Base-by-base conservation (phyloP, 2,329 filamentous ascomycete genomes). In the Colletotrichum chlorophyti region DNA sequence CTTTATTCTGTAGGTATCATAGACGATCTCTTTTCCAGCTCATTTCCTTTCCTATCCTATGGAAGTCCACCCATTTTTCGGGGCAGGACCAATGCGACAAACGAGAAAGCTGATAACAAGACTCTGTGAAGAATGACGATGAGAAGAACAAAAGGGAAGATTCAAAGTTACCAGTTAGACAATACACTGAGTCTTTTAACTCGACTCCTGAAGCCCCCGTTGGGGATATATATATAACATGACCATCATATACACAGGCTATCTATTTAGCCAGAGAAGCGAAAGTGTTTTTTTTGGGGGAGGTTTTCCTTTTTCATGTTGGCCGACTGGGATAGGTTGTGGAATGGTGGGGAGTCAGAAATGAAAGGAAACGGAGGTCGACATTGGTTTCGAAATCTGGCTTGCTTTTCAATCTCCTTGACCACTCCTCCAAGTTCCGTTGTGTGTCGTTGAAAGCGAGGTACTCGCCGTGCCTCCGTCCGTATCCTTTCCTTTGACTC, bases 191-290 rank as follows among this genome's bases (percentile, higher is more conserved):
- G 50, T 41, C 55, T 60, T 61, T n/a, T 38, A 10, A 45, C 21
- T 50, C 32, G 26, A 61, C 59, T 60, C 49, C 49, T 51, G 43
- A 59, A 60, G 55, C 63, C 63, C n/a, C 62, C 48, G 26, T 60
- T 54, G 58, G 54, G 59, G 63, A 63, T 65, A 65, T 65, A n/a
- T n/a, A 64, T 64, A 64, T 65, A 65, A 64, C 61, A 47, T 58
- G 40, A 58, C 46, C 27, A 58, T 58, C 61, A 54, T 67, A 67
- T 67, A 65, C 64, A 66, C 65, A 67, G 64, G 64, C 65, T 60
- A 66, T 61, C 62, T 58, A 61, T 45, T 43, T 59, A 60, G 60
- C 61, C 58, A 58, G 54, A 58, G 54, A 60, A 58, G 46, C 51
- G 59, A 45, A 40, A 34, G n/a, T 21, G 11, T 32, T 57, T 59